Percentiles rank a stretch among this genome's conserved stretches.
phyloP scores from a whole-genome alignment of 352 stramenopile species.

The Phytopythium sindhum region DNA sequence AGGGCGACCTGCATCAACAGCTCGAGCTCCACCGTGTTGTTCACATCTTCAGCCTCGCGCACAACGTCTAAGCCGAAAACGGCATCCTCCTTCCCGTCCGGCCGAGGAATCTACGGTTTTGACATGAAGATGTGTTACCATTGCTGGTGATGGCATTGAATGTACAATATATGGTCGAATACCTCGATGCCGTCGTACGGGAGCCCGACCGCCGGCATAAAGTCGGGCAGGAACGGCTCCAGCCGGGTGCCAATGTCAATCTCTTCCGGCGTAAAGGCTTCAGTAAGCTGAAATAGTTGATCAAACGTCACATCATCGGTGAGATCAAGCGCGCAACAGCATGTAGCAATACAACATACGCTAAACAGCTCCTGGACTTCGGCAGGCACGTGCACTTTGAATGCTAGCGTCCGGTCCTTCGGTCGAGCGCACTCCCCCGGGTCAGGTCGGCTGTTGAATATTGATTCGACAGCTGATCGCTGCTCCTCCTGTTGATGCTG shows the following conservation, averaged over 20 bases:
- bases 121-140: not conserved
- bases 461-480: not conserved
- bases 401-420: conserved; percentile 8
- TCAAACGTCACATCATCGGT: not conserved
- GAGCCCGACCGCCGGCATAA: conserved; percentile 73
- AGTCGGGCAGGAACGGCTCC: conserved; percentile 93
- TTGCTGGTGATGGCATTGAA: not conserved
- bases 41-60: conserved; percentile 85
- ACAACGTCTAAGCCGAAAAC: conserved; percentile 76
- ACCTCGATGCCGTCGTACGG: conserved; percentile 77
- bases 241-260: conserved; percentile 89
- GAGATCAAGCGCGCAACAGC: not conserved
- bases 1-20: conserved; percentile 83
- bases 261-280: conserved; percentile 85
- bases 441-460: not conserved
- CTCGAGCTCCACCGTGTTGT: conserved; percentile 87
- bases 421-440: not conserved
- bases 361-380: conserved; percentile 61
- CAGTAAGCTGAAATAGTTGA: conserved; percentile 46
- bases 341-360: conserved; percentile 21
- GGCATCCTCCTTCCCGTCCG: conserved; percentile 73
- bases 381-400: conserved; percentile 37
- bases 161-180: not conserved
- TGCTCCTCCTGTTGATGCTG: not conserved
- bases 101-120: conserved; percentile 68